phyloP scores from a whole-genome alignment of 208 protist species.

The Spironucleus salmonicida region DNA sequence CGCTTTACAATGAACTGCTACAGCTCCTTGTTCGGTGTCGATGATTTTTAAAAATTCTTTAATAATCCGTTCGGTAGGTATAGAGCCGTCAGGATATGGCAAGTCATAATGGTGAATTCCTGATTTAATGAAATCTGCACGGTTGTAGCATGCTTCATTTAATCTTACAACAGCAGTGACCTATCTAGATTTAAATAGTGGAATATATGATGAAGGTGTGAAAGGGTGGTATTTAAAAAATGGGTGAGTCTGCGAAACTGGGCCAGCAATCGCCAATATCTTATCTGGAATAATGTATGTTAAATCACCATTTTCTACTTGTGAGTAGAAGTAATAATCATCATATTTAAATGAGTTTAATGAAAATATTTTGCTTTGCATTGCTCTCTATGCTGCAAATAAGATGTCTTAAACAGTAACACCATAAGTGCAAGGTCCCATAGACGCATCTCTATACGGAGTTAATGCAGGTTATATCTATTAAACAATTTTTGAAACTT shows the following conservation, averaged over 20 bases:
- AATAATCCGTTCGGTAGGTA: constrained; percentile 60
- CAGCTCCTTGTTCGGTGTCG: constrained; percentile 51
- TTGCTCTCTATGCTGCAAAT: constrained; percentile 55
- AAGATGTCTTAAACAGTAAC: constrained; percentile 61
- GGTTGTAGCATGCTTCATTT: constrained; percentile 71
- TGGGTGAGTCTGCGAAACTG: neutral
- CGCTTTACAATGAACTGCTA: constrained; percentile 79
- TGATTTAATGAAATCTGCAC: constrained; percentile 53
- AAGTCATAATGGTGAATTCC: constrained; percentile 73
- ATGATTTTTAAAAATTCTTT: constrained; percentile 61
- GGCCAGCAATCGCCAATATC: constrained; percentile 67
- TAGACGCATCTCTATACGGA: constrained; percentile 73
- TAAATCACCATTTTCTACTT: constrained; percentile 66
- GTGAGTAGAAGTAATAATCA: constrained; percentile 62
- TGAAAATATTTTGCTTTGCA: constrained; percentile 57
- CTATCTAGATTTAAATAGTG: constrained; percentile 40
- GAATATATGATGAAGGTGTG: constrained; percentile 13
- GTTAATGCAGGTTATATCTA: constrained; percentile 58
- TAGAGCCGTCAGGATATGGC: constrained; percentile 69
- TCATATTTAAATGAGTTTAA: constrained; percentile 63
- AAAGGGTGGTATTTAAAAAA: neutral
- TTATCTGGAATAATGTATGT: constrained; percentile 76
- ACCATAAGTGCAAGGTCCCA: constrained; percentile 48
- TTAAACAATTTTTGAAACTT: constrained; percentile 53
- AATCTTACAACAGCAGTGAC: constrained; percentile 71